Base-by-base conservation (phyloP, 1,284 basidiomycete species). In the Sanghuangporus sanghuang region DNA sequence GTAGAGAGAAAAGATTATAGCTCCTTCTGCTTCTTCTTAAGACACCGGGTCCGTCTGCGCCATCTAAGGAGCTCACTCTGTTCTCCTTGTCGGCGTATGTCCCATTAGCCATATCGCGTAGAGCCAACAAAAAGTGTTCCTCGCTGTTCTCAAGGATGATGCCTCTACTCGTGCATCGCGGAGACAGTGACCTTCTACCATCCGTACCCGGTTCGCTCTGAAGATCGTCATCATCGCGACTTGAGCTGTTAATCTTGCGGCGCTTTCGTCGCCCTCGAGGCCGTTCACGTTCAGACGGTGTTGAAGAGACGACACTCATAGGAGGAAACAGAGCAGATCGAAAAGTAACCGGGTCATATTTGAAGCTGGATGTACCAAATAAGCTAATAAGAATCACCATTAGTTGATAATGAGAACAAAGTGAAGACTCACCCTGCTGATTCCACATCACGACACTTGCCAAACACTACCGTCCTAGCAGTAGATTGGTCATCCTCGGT, bases 301-400 rank as follows among this genome's bases (percentile, higher is more conserved):
- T 18, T 23, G 49, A 36, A 5, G 27, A 44, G 38, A 32, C 21
- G 38, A 32, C 21, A 11, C 44, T 42, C 16, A 61, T 35, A 32
- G 44, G n/a, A 35, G 72, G 79, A 71, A 86, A 85, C 36, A 87
- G 74, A 3, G 78, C 71, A 35, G 74, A 71, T 42, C 76, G 76
- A 6, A 87, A 73, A 0, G 79, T 71, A 6, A 71, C 69, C 0
- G 83, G 80, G n/a, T 82, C 75, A 66, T 86, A 89, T 71, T 84
- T 86, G 68, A 82, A 87, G 42, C 86, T 88, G 64, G 18, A 42
- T 12, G 40, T 42, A 7, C 3, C 40, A 18, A 46, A 46, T n/a
- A n/a, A 7, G 21, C 16, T n/a, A n/a, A 50, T 36, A 50, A 57
- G 52, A 49, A 54, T 57, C 50, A 66, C 23, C 60, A 49, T 57